Conservation (phyloP, 345 rosid genomes). For the Capsella bursapastoris region DNA sequence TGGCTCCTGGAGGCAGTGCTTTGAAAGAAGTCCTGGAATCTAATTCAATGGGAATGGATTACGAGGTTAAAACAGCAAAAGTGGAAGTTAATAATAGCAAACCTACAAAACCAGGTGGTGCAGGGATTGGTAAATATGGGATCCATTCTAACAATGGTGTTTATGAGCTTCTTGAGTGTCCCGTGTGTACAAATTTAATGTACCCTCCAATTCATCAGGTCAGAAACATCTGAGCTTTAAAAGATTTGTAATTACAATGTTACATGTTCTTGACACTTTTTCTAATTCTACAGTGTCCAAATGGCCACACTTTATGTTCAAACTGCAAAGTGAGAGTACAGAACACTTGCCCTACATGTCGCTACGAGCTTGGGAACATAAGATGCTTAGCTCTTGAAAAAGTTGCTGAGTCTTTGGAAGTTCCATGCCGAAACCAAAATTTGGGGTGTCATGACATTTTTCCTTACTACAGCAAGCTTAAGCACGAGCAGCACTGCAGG, state of each 20-base stretch:
- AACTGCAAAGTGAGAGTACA: conserved; percentile 77
- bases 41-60: conserved; percentile 51
- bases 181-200: conserved; percentile 77
- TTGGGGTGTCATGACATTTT: conserved; percentile 83
- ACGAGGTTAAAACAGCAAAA: conserved; percentile 54
- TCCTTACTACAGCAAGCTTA: conserved; percentile 85
- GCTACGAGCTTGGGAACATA: conserved; percentile 88
- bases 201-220: conserved; percentile 95
- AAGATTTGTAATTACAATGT: conserved; percentile 15
- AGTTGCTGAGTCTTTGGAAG: conserved; percentile 87
- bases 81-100: conserved; percentile 49
- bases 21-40: conserved; percentile 66
- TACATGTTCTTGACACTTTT: background rate
- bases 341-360: conserved; percentile 88
- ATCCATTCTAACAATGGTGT: conserved; percentile 65
- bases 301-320: conserved; percentile 87
- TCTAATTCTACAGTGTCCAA: conserved; percentile 54
- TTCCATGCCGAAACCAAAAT: conserved; percentile 79
- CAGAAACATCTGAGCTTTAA: background rate
- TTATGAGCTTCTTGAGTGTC: conserved; percentile 87
- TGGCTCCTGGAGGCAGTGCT: conserved; percentile 73
- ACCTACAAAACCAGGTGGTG: conserved; percentile 56
- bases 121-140: conserved; percentile 55
- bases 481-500: conserved; percentile 80
- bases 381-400: conserved; percentile 93